phyloP scores from a whole-genome alignment of 108 stramenopile genomes.

The Pseudonitzschia multiseries region DNA sequence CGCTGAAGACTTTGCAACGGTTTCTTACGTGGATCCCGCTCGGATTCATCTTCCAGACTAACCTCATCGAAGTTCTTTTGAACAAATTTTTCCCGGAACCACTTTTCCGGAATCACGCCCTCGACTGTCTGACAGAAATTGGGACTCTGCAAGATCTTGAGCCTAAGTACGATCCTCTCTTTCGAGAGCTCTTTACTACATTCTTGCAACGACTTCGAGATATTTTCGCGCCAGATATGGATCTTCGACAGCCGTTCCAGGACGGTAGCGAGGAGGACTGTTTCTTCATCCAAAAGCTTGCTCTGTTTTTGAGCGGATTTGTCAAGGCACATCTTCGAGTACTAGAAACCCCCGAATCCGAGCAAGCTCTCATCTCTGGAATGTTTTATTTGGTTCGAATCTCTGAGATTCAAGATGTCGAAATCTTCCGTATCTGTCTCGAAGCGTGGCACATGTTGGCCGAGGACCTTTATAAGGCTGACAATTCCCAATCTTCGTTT shows the following conservation, averaged over 20 bases:
- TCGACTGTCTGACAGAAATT: slow-evolving; percentile 98
- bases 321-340: slow-evolving; percentile 89
- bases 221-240: slow-evolving; percentile 84
- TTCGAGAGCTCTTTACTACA: slow-evolving; percentile 78
- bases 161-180: slow-evolving; percentile 88
- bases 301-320: slow-evolving; percentile 92
- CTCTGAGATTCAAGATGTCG: slow-evolving; percentile 94
- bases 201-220: slow-evolving; percentile 77
- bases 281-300: slow-evolving; percentile 93
- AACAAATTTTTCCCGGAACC: slow-evolving; percentile 93
- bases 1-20: slow-evolving; percentile 92
- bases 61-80: slow-evolving; percentile 86
- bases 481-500: slow-evolving; percentile 38
- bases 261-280: slow-evolving; percentile 91
- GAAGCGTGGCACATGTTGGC: slow-evolving; percentile 98
- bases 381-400: slow-evolving; percentile 94
- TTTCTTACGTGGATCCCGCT: slow-evolving; percentile 99
- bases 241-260: slow-evolving; percentile 83
- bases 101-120: slow-evolving; percentile 89
- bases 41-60: slow-evolving; percentile 97
- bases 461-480: slow-evolving; percentile 92
- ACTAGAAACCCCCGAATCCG: slow-evolving; percentile 86
- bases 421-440: slow-evolving; percentile 98
- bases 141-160: slow-evolving; percentile 89
- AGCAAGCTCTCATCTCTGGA: slow-evolving; percentile 82